Base-by-base conservation (phyloP, 2,329 filamentous ascomycete species). In the Whalleya microplaca region DNA sequence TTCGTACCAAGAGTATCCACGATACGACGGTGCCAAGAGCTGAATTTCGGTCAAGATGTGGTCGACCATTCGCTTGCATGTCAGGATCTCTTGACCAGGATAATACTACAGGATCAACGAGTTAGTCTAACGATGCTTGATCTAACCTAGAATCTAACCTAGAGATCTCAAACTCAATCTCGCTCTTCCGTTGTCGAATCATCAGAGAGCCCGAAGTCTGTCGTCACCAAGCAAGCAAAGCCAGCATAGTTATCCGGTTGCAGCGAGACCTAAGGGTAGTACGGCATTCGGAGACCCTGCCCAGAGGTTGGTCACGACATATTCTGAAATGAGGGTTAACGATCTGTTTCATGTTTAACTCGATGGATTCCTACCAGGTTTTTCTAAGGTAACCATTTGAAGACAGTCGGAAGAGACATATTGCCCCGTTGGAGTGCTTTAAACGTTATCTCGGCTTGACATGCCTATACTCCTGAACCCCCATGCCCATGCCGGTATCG, bases 201-300 rank as follows among this genome's bases (percentile, higher is more conserved):
- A 63, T 41, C 21, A 32, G 44, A 43, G 41, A 45, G 46, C 46
- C 57, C 57, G 50, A 47, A 12, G 46, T 32, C 43, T 60, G 55
- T 51, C 56, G 55, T 64, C 47, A 51, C 56, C 57, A 52, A 50
- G 59, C 57, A 52, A 50, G 59, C 60, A 58, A 63, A 59, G 60
- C 61, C 51, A 57, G 51, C 55, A 37, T 55, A 47, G 50, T 41
- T 54, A 63, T 66, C 64, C 63, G 62, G 66, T 61, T 59, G 53
- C 54, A 41, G 58, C 50, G 55, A 58, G 48, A 50, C 48, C 46
- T 45, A 47, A 47, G 48, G 55, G 67, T 71, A 51, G 53, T 60
- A 72, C 69, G 50, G 52, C 63, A 67, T 67, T 64, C 66, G 69
- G 65, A 66, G 66, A 56, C 51, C 57, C 59, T 64, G 58, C 64